Evolutionary conservation across 148 eudicot species (phyloP), one percentile per base, ranked within the genome.

Genomic region (Hydrangea macrophylla): DNA sequence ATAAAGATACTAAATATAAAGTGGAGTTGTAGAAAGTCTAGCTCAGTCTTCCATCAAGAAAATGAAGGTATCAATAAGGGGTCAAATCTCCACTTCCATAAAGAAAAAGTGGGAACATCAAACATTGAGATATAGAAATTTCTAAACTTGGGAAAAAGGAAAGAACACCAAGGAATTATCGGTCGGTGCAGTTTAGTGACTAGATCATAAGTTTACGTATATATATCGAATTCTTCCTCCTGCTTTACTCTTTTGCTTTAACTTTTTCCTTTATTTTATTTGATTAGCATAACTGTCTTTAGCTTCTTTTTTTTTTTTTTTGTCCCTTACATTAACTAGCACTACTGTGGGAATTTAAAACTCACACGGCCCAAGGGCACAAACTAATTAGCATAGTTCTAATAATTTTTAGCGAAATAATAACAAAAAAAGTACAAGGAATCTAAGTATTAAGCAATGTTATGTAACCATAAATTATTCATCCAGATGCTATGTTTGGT

Each of bases 211-310:
- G n/a, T n/a, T n/a, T 48, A 23, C 22, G 55, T 24, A 12, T 60
- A 61, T n/a, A n/a, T n/a, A n/a, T n/a, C n/a, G 40, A 59, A 66
- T 27, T 13, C 57, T 26, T 62, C 51, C 73, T 5, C 54, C 35
- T 60, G 64, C 70, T 75, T 75, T 68, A 37, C 60, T 62, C 78
- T 64, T 70, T 75, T 55, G 78, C 60, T 68, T 75, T 71, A n/a
- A 27, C 62, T 67, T 70, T 70, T 70, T 66, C 28, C 32, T 7
- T 61, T 44, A 20, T 35, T 18, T 55, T 65, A 70, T 75, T 70
- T 57, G 26, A 40, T 50, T 71, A 55, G 39, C 65, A 44, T 24
- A 73, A 31, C 59, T 27, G 23, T 18, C 13, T 60, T 56, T 25
- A 54, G 17, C 58, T 33, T 68, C 40, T n/a, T n/a, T n/a, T n/a